These are phyloP conservation scores for Talaromyces nanjingensis DNA, from an alignment of 495 filamentous ascomycete species.

Conservation along the genomic window DNA sequence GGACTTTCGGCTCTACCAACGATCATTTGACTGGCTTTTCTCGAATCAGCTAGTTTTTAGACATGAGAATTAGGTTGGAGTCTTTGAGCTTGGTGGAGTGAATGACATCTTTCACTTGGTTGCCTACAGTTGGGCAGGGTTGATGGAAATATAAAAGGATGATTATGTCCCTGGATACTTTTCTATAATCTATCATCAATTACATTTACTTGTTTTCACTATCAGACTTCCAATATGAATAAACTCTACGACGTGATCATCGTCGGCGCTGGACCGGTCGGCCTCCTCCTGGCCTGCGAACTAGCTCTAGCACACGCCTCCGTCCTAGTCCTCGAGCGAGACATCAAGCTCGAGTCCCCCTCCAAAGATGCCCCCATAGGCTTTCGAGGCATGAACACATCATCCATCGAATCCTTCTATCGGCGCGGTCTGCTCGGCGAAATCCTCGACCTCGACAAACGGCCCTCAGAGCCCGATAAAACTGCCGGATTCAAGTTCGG, in stretches of 20 bases:
- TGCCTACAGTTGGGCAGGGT: not conserved
- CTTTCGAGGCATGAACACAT: constrained; percentile 20
- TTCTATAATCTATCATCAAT: not conserved
- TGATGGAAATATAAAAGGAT: not conserved
- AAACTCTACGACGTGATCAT: constrained; percentile 26
- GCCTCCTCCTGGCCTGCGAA: constrained; percentile 32
- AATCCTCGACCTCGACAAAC: constrained; percentile 9
- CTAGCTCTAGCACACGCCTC: constrained; percentile 14
- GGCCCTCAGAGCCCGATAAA: not conserved
- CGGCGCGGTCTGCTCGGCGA: constrained; percentile 24
- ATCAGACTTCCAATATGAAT: not conserved
- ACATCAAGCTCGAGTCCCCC: constrained; percentile 11
- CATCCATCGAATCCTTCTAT: constrained; percentile 22
- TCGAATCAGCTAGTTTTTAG: not conserved
- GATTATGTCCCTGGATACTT: not conserved
- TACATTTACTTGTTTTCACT: not conserved
- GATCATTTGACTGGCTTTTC: too few species aligned
- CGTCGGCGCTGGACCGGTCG: constrained; percentile 34
- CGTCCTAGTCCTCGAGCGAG: constrained; percentile 23
- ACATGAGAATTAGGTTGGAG: not conserved
- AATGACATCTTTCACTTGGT: not conserved
- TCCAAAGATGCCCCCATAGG: constrained; percentile 17
- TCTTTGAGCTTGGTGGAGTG: not conserved
- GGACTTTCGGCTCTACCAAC: not conserved
- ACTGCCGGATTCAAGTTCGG: constrained; percentile 14